Conservation (phyloP, 1,284 basidiomycete species). For the Prillingera fragicola region DNA sequence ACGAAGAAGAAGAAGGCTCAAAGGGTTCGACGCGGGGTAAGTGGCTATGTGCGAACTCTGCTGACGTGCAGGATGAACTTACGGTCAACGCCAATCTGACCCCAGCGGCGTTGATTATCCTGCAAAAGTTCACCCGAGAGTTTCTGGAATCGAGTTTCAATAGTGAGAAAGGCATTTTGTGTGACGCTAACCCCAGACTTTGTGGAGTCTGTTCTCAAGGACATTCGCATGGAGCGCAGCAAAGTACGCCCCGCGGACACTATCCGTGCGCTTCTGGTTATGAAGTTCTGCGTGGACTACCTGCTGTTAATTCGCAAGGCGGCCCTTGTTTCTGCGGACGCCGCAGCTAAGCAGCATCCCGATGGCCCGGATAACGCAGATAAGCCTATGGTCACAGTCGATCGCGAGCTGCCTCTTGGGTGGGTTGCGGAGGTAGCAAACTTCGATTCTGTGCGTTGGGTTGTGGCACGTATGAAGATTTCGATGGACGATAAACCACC, state of each 20-base stretch:
- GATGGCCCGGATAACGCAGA: neutral
- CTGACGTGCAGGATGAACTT: slow-evolving; percentile 50
- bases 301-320: slow-evolving; percentile 57
- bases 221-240: slow-evolving; percentile 81
- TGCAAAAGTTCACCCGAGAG: slow-evolving; percentile 63
- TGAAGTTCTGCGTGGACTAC: slow-evolving; percentile 84
- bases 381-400: neutral
- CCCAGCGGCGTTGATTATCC: slow-evolving; percentile 60
- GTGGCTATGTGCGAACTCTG: slow-evolving; percentile 2
- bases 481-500: slow-evolving; percentile 89
- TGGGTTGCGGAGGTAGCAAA: slow-evolving; percentile 78
- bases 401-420: slow-evolving; percentile 57
- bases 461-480: slow-evolving; percentile 76
- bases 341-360: no score
- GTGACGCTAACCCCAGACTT: slow-evolving; percentile 56
- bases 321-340: no score
- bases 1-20: slow-evolving; percentile 62
- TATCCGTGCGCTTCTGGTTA: slow-evolving; percentile 71
- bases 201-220: slow-evolving; percentile 74
- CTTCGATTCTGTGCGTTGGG: slow-evolving; percentile 77
- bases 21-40: slow-evolving; percentile 55
- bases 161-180: slow-evolving; percentile 61
- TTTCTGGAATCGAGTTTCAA: slow-evolving; percentile 82
- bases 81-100: slow-evolving; percentile 50
- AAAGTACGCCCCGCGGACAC: slow-evolving; percentile 88